Conservation (phyloP, 1,284 basidiomycete genomes). For the Cryptococcus deneoformans region DNA sequence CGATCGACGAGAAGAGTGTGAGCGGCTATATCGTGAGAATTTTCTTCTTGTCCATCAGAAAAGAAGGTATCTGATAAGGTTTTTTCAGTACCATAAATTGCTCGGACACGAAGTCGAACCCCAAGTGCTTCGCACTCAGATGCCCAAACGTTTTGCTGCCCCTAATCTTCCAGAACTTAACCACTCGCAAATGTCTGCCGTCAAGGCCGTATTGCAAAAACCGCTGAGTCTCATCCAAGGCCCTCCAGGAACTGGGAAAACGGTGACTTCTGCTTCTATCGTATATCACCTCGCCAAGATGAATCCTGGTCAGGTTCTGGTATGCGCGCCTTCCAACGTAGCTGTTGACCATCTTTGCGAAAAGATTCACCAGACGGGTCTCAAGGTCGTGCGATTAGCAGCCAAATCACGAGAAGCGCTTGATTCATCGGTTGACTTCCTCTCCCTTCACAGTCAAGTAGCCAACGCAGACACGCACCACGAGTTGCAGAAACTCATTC, state of each 20-base stretch:
- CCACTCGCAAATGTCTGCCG: slow-evolving; percentile 98
- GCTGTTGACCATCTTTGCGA: slow-evolving; percentile 99
- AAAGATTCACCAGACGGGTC: slow-evolving; percentile 94
- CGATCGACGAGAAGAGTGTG: slow-evolving; percentile 98
- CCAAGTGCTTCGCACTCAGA: slow-evolving; percentile 79
- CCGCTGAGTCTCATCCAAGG: slow-evolving; percentile 97
- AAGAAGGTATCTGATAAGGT: slow-evolving; percentile 38
- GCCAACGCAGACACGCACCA: slow-evolving; percentile 89
- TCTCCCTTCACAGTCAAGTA: slow-evolving; percentile 98
- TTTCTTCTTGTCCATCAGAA: background rate
- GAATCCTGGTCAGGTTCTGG: slow-evolving; percentile 98
- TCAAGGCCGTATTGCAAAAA: slow-evolving; percentile 97
- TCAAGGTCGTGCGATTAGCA: slow-evolving; percentile 96
- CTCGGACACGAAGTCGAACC: slow-evolving; percentile 91
- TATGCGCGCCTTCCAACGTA: slow-evolving; percentile 98
- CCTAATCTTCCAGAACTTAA: slow-evolving; percentile 98
- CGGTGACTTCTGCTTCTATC: slow-evolving; percentile 96
- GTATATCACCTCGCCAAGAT: slow-evolving; percentile 99
- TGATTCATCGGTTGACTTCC: slow-evolving; percentile 86
- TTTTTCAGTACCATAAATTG: slow-evolving; percentile 85
- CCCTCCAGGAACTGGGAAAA: slow-evolving; percentile 98
- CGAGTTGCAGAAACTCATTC: slow-evolving; percentile 95
- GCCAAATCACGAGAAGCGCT: slow-evolving; percentile 98
- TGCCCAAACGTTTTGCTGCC: slow-evolving; percentile 80
- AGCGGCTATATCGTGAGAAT: slow-evolving; percentile 88